Percentiles rank a stretch among this genome's conserved stretches.
These are phyloP conservation scores for Amanita rubescens DNA, from an alignment of 768 basidiomycete species.

Conservation along the genomic window DNA sequence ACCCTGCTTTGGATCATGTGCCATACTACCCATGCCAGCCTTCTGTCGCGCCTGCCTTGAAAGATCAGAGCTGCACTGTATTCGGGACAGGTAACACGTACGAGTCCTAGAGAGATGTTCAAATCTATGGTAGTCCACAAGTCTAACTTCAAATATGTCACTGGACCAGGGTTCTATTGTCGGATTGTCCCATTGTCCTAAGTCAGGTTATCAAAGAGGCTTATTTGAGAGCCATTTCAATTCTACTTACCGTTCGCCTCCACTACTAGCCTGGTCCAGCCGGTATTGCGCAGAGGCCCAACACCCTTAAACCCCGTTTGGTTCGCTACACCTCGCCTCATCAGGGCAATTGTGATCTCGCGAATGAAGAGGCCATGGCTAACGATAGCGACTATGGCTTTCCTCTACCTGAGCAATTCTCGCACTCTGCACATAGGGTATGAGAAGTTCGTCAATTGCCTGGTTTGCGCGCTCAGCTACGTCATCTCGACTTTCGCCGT, in stretches of 20 bases:
- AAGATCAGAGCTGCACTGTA: not conserved
- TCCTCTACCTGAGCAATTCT: constrained; percentile 28
- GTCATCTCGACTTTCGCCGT: constrained; percentile 66
- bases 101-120: constrained; percentile 51
- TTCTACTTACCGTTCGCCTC: constrained; percentile 26
- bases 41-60: constrained; percentile 46
- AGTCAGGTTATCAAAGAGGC: not conserved
- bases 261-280: constrained; percentile 52
- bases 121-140: constrained; percentile 47
- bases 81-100: constrained; percentile 24
- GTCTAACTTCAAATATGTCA: constrained; percentile 26
- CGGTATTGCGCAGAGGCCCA: constrained; percentile 58
- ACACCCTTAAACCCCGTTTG: constrained; percentile 22
- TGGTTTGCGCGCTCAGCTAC: constrained; percentile 46
- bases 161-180: constrained; percentile 5
- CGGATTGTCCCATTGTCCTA: not conserved
- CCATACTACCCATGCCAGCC: constrained; percentile 66
- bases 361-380: constrained; percentile 72
- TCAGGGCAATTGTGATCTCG: constrained; percentile 47
- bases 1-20: constrained; percentile 68
- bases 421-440: constrained; percentile 47
- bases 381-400: constrained; percentile 53
- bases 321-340: constrained; percentile 29
- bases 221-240: not conserved
- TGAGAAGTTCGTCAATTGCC: constrained; percentile 42